Base-by-base conservation (phyloP, 1,284 basidiomycete genomes). In the Naganishia sp. region DNA sequence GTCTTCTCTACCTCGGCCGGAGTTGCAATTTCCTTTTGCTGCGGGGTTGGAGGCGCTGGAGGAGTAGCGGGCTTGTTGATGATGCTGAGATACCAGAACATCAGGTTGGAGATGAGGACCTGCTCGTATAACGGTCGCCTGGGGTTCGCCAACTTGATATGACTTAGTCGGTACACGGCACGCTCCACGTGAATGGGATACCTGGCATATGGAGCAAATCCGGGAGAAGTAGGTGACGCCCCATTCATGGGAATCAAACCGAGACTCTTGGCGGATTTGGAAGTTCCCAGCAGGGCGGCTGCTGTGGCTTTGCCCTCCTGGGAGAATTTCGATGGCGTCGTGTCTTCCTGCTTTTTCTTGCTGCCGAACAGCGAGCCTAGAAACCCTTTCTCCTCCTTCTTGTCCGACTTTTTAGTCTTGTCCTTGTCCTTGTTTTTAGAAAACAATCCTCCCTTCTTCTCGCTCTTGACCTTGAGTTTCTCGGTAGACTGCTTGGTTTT, bases 61-160 rank as follows among this genome's bases (percentile, higher is more conserved):
- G 71, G 70, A 13, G 74, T 70, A 50, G 75, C 73, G 6, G 81
- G 77, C 41, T 83, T 93, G 77, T 98, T 97, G 80, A 99, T 96
- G 70, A 99, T 87, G n/a, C 92, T 91, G 46, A 99, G 84, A 77
- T 99, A 99, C 95, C 95, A 99, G 83, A 99, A 99, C 94, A 98
- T 99, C 72, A 99, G 84, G 78, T 99, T 99, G 74, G 93, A 96
- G 79, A 99, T 99, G 68, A 99, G 82, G 57, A 99, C 95, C 79
- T 99, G 95, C 81, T 99, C 96, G 74, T 96, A 98, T 18, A 99
- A 83, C 21, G 96, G 94, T 50, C 95, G 84, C 61, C 96, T 85
- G 11, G 95, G 94, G 78, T 99, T 98, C 28, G 96, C 95, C 51
- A 99, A 84, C 81, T 99, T 99, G 83, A 99, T 98, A 76, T 99